Percentiles rank a stretch among this genome's conserved stretches.
Evolutionary conservation across 2,329 filamentous ascomycete species (phyloP).

Genomic region (Claviceps cyperi): DNA sequence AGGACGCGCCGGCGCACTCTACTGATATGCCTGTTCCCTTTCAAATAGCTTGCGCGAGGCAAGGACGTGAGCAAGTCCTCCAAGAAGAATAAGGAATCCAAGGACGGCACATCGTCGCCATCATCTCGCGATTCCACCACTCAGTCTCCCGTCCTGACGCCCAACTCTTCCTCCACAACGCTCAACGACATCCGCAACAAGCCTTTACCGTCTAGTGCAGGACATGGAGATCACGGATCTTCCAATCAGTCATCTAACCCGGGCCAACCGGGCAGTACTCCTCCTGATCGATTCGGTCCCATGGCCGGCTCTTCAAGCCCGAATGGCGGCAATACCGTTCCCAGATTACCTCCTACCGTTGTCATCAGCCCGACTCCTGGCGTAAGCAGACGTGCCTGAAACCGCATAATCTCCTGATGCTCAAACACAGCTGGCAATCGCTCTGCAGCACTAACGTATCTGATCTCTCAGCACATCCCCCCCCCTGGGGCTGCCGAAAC

Average conservation of each 20-base stretch:
- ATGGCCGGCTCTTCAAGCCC: conserved; percentile 20
- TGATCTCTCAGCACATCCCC: conserved; percentile 52
- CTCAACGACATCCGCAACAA: conserved; percentile 79
- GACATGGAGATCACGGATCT: conserved; percentile 25
- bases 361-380: conserved; percentile 90
- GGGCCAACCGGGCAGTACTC: conserved; percentile 19
- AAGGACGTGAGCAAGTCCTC: conserved; percentile 77
- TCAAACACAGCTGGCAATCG: neutral
- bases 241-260: conserved; percentile 26
- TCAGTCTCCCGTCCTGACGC: conserved; percentile 55
- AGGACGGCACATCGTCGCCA: conserved; percentile 70
- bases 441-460: neutral
- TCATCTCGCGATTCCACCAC: conserved; percentile 40
- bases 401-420: neutral
- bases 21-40: conserved; percentile 7
- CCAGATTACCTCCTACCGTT: conserved; percentile 62
- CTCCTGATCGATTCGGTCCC: conserved; percentile 28
- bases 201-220: conserved; percentile 47
- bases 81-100: conserved; percentile 58
- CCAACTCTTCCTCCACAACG: conserved; percentile 78
- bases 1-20: conserved; percentile 4
- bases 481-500: conserved; percentile 90
- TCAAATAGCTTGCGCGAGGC: conserved; percentile 68
- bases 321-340: conserved; percentile 20
- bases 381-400: conserved; percentile 35